These are phyloP conservation scores for Astraeus odoratus DNA, from an alignment of 768 basidiomycete species.

Conservation along the genomic window DNA sequence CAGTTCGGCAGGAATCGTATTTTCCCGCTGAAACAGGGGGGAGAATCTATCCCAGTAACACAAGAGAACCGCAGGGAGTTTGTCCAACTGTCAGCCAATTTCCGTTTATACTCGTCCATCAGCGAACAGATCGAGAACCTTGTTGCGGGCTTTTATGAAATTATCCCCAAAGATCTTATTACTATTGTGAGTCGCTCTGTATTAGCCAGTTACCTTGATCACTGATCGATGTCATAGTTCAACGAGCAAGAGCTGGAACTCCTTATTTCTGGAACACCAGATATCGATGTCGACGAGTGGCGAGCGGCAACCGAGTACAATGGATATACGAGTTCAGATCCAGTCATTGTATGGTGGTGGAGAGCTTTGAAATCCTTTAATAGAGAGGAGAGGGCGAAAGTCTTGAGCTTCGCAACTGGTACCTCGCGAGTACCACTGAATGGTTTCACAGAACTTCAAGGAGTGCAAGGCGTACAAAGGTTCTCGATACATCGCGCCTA, in stretches of 20 bases:
- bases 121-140: conserved; percentile 92
- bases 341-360: conserved; percentile 99
- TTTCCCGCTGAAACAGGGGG: conserved; percentile 80
- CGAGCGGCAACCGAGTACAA: conserved; percentile 87
- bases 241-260: conserved; percentile 93
- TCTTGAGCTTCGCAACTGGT: conserved; percentile 94
- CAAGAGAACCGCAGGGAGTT: conserved; percentile 97
- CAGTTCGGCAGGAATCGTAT: conserved; percentile 90
- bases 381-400: conserved; percentile 93
- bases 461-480: conserved; percentile 87
- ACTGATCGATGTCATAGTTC: conserved; percentile 46
- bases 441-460: conserved; percentile 93
- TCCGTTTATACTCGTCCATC: conserved; percentile 89
- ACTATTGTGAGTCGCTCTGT: conserved; percentile 60
- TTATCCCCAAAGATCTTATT: conserved; percentile 94
- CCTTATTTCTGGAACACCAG: conserved; percentile 94
- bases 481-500: conserved; percentile 97
- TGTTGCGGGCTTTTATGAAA: conserved; percentile 90
- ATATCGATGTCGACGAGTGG: conserved; percentile 98
- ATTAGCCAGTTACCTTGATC: conserved; percentile 4
- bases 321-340: conserved; percentile 81
- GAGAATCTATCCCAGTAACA: conserved; percentile 80
- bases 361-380: conserved; percentile 95
- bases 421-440: conserved; percentile 89
- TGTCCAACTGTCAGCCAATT: conserved; percentile 91